Base-by-base conservation (phyloP, 768 basidiomycete genomes). In the Phanerodontia chrysosporium region DNA sequence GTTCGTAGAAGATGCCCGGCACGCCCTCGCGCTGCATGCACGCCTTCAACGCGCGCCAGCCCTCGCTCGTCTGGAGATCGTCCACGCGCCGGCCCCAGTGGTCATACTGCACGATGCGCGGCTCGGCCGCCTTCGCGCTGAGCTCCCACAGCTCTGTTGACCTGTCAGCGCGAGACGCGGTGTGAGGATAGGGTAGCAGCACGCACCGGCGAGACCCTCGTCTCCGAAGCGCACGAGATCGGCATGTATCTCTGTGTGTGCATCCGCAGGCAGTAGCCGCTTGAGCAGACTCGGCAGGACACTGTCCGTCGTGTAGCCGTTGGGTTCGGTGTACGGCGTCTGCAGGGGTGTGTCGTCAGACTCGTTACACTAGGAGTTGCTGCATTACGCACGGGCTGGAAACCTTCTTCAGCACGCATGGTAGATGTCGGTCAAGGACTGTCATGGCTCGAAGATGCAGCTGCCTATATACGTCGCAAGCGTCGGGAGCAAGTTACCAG, bases 21-120 rank as follows among this genome's bases (percentile, higher is more conserved):
- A 87, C 67, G 9, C 90, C 90, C 69, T 88, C 87, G 55, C 78
- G 74, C 63, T 86, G 82, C 32, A 79, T 77, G 25, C 83, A 66
- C 0, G 78, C 81, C 69, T 89, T 90, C 62, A 92, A 74, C 21
- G 75, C 75, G 14, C 84, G 75, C 90, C 90, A 92, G 0, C 83
- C 87, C 66, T 90, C 87, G 18, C 84, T 86, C 1, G 87, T 89
- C 39, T 83, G 75, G 0, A 93, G 78, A 3, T 74, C 70, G 68
- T 92, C 89, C 8, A 90, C 73, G 12, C 84, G 81, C 49, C 70
- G 66, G 0, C 89, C 89, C 85, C 84, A 91, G 62, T 89, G 84
- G 64, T 90, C 78, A 66, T 89, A 92, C 69, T 91, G 90, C 0
- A 76, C 77, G 22, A 92, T 69, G 10, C 69, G 74, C 0, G 87